Base-by-base conservation (phyloP, 2,329 filamentous ascomycete genomes). In the Alternaria angustiovoidea region DNA sequence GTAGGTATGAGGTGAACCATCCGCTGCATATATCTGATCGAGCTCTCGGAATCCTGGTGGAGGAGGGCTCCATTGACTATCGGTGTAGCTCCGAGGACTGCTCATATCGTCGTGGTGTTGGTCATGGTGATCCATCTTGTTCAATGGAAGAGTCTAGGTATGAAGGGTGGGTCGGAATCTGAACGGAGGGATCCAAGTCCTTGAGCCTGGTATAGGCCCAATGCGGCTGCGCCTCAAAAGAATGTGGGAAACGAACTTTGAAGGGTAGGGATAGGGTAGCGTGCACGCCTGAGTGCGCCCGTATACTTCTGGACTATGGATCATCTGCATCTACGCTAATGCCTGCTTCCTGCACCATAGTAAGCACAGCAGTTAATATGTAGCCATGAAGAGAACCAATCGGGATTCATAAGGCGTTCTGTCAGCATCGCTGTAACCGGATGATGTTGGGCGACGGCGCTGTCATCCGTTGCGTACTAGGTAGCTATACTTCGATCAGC, bases 31-130 rank as follows among this genome's bases (percentile, higher is more conserved):
- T 28, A 66, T 65, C 34, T 64, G 57, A 41, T 72, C 65, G 20
- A 61, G 49, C 20, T 72, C 69, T 24, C 65, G 62, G n/a, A 70
- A 71, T 9, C 59, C 61, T 39, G 69, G 64, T 42, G 69, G 65
- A 47, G 66, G 65, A 39, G 67, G 59, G 51, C 56, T 71, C 68
- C 65, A 71, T 47, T 67, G 65, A n/a, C 62, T 49, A 4, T 68
- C 61, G 16, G 55, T 57, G 36, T 63, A 60, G 11, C 58, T 63
- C 22, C 20, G 51, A 42, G 62, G 56, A 42, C 58, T 68, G 41
- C 47, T 62, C 51, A 61, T 48, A 18, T 63, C 62, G 38, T 67
- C 63, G 32, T 52, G 61, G 32, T 63, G 51, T 34, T 64, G 61
- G n/a, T 66, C 61, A 39, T 47, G 61, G 44, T 46, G 61, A 56